phyloP scores from a whole-genome alignment of 306 rosid species.

The Dalbergia cultrata region DNA sequence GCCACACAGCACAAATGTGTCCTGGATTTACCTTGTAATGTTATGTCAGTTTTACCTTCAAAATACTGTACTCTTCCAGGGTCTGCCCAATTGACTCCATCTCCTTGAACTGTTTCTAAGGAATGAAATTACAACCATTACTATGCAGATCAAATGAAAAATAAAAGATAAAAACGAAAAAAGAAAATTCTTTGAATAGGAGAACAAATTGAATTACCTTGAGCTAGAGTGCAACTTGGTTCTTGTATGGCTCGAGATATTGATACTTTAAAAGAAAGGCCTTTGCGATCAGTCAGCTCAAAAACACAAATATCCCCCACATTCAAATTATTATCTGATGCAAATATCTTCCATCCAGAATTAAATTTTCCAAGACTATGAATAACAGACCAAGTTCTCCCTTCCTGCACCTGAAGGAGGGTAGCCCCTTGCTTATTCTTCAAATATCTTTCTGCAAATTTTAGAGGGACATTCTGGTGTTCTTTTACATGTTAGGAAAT shows the following conservation, averaged over 20 bases:
- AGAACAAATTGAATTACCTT: conserved; percentile 7
- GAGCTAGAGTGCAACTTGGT: not conserved
- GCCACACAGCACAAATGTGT: no score
- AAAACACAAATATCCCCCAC: conserved; percentile 40
- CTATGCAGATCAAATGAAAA: not conserved
- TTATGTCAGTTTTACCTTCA: not conserved
- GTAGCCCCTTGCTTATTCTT: not conserved
- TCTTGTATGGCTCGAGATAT: not conserved
- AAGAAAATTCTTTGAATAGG: not conserved
- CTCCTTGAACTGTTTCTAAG: not conserved
- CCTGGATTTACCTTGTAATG: no score
- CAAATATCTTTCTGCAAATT: conserved; percentile 12
- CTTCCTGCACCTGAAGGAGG: conserved; percentile 2
- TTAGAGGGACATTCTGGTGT: conserved; percentile 13
- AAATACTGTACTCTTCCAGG: not conserved
- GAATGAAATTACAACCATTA: not conserved
- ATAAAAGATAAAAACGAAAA: not conserved
- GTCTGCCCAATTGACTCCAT: not conserved
- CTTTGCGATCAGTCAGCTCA: not conserved
- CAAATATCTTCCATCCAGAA: conserved; percentile 56
- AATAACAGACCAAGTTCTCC: conserved; percentile 5
- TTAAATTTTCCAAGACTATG: not conserved
- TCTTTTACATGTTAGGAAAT: conserved; percentile 21
- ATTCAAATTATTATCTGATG: conserved; percentile 32
- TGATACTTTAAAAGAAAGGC: conserved; percentile 6